Evolutionary conservation across 2,329 filamentous ascomycete species (phyloP).

Genomic region (Fragosphaeria purpurea): DNA sequence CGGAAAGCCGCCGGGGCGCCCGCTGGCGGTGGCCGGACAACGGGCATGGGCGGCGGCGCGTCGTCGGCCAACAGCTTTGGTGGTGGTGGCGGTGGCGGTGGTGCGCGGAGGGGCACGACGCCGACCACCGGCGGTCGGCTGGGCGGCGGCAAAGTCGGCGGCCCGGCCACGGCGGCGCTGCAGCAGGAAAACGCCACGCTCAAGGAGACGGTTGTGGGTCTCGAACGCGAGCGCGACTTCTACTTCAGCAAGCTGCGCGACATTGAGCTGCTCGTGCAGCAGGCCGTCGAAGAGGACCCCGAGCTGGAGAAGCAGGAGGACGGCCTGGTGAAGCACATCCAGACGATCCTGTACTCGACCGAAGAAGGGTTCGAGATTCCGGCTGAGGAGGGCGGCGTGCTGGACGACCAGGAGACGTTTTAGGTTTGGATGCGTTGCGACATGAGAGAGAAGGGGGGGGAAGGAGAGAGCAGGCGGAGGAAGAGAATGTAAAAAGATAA

Average conservation of each 20-base stretch:
- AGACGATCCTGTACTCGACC: slow-evolving; percentile 93
- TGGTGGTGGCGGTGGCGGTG: too few species aligned
- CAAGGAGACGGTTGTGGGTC: slow-evolving; percentile 88
- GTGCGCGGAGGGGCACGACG: slow-evolving; percentile 38
- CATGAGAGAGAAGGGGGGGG: background rate
- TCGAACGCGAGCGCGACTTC: slow-evolving; percentile 95
- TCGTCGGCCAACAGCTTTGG: slow-evolving; percentile 30
- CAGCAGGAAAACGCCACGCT: slow-evolving; percentile 78
- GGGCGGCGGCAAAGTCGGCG: slow-evolving; percentile 37
- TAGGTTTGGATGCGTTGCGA: slow-evolving; percentile 22
- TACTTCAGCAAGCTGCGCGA: slow-evolving; percentile 98
- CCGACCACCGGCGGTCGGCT: slow-evolving; percentile 47
- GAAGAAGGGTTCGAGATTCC: slow-evolving; percentile 91
- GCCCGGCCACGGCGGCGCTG: slow-evolving; percentile 59
- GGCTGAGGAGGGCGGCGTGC: slow-evolving; percentile 54
- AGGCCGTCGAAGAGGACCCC: slow-evolving; percentile 83
- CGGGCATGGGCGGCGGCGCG: slow-evolving; percentile 38
- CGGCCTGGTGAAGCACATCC: slow-evolving; percentile 87
- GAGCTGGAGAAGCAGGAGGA: slow-evolving; percentile 91
- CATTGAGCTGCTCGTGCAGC: slow-evolving; percentile 90
- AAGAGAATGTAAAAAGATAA: too few species aligned
- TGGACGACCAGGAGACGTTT: slow-evolving; percentile 74
- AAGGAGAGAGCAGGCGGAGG: too few species aligned
- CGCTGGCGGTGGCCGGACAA: slow-evolving; percentile 35
- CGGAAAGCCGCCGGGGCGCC: slow-evolving; percentile 63